Evolutionary conservation across 768 basidiomycete genomes (phyloP).

Genomic region (Tephrocybe sp.): DNA sequence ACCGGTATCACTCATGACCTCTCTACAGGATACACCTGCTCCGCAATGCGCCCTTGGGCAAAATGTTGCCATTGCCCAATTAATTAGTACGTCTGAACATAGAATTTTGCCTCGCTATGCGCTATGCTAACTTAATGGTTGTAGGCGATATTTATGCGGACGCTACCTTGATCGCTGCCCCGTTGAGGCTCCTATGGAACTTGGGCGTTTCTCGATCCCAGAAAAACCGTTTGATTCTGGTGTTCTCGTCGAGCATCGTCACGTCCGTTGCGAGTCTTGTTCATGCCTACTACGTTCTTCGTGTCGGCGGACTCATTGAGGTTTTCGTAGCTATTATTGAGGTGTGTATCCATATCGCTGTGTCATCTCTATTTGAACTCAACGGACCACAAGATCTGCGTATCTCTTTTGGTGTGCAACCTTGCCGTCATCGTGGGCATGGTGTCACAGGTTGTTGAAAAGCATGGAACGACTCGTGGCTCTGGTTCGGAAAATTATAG

Average conservation of each 20-base stretch:
- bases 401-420: constrained; percentile 41
- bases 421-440: constrained; percentile 34
- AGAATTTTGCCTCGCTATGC: background rate
- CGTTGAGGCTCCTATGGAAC: constrained; percentile 38
- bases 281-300: constrained; percentile 32
- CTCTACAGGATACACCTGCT: constrained; percentile 22
- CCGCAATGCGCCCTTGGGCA: constrained; percentile 39
- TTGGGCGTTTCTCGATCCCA: constrained; percentile 30
- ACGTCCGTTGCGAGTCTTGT: constrained; percentile 35
- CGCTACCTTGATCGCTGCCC: constrained; percentile 38
- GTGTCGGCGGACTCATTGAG: constrained; percentile 20
- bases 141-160: constrained; percentile 43
- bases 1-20: constrained; percentile 1
- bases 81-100: constrained; percentile 35
- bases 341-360: constrained; percentile 22
- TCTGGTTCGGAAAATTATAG: background rate
- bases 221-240: constrained; percentile 35
- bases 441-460: constrained; percentile 1
- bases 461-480: background rate
- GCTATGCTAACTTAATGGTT: background rate
- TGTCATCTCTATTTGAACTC: background rate
- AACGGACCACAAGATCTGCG: constrained; percentile 23
- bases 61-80: constrained; percentile 42
- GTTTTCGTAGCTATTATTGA: constrained; percentile 31
- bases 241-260: constrained; percentile 42